A percentile compares a stretch with the other conserved stretches of the same genome.
Conservation (phyloP, 1,284 basidiomycete genomes). For the Austropuccinia psidii region DNA sequence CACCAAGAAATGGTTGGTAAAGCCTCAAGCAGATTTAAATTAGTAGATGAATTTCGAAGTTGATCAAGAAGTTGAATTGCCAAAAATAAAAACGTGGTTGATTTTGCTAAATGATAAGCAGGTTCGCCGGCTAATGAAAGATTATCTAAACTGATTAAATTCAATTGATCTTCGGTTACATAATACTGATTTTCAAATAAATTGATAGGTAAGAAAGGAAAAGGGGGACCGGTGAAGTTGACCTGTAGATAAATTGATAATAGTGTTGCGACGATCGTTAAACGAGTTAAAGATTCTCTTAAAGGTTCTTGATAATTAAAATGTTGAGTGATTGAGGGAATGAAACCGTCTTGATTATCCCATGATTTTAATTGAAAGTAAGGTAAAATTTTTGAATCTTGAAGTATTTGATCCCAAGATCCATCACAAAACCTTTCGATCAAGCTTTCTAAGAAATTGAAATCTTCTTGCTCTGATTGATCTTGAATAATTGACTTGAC, state of each 20-base stretch:
- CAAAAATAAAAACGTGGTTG: slow-evolving; percentile 65
- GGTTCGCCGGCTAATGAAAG: slow-evolving; percentile 85
- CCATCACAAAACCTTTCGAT: too few species aligned
- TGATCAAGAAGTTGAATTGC: slow-evolving; percentile 63
- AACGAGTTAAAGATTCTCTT: not conserved
- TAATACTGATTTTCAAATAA: slow-evolving; percentile 44
- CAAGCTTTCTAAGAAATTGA: too few species aligned
- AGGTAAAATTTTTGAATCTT: too few species aligned
- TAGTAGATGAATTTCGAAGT: slow-evolving; percentile 41
- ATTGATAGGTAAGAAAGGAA: slow-evolving; percentile 49
- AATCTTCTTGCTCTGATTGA: too few species aligned
- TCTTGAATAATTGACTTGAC: too few species aligned
- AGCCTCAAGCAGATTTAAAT: not conserved
- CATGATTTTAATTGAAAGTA: too few species aligned
- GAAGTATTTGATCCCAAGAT: too few species aligned
- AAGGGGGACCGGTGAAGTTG: slow-evolving; percentile 94
- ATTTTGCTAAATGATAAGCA: slow-evolving; percentile 77
- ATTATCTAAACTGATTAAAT: slow-evolving; percentile 61
- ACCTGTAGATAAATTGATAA: slow-evolving; percentile 63
- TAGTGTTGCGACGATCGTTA: not conserved
- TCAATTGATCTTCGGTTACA: slow-evolving; percentile 54
- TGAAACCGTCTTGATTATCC: too few species aligned
- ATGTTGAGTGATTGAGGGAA: too few species aligned
- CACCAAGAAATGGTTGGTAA: slow-evolving; percentile 53
- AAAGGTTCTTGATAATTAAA: too few species aligned